Conservation (phyloP, 2,329 filamentous ascomycete genomes). For the Fusarium haematococcum region DNA sequence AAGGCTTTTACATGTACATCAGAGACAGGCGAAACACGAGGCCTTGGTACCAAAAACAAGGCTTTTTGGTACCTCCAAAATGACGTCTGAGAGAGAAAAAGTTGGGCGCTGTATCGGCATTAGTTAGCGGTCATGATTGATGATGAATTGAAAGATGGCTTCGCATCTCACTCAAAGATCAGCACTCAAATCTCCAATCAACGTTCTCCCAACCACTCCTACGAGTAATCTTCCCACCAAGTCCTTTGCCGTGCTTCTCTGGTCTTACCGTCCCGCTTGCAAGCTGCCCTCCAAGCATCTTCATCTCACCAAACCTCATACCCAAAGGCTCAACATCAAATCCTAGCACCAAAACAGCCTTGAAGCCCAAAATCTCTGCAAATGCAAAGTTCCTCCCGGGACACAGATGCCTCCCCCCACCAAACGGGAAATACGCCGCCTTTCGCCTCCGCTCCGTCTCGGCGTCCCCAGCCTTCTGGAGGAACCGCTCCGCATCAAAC, state of each 20-base stretch:
- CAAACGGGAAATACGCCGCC: conserved; percentile 47
- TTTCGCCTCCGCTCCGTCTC: conserved; percentile 31
- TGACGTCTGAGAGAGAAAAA: background rate
- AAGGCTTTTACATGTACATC: background rate
- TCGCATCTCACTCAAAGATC: conserved; percentile 3
- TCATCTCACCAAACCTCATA: conserved; percentile 29
- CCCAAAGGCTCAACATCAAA: conserved; percentile 45
- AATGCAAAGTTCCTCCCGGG: conserved; percentile 51
- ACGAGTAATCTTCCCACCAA: conserved; percentile 28
- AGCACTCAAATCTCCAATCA: conserved; percentile 38
- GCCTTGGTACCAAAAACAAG: background rate
- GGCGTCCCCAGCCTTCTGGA: conserved; percentile 6
- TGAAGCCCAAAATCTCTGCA: conserved; percentile 49
- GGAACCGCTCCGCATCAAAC: conserved; percentile 44
- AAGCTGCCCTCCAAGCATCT: conserved; percentile 28
- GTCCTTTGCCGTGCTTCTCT: conserved; percentile 27
- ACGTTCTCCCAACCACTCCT: conserved; percentile 31
- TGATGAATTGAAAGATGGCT: conserved; percentile 15
- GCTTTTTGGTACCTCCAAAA: background rate
- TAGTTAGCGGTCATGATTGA: conserved; percentile 9
- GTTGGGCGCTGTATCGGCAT: conserved; percentile 17
- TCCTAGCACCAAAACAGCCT: conserved; percentile 44
- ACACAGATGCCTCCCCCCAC: conserved; percentile 49
- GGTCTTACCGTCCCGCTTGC: conserved; percentile 34
- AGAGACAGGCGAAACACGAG: conserved; percentile 8